A percentile compares a stretch with the other conserved stretches of the same genome.
These are phyloP conservation scores for Metschnikowia colocasiae DNA, from an alignment of 805 yeast genomes.

Conservation along the genomic window DNA sequence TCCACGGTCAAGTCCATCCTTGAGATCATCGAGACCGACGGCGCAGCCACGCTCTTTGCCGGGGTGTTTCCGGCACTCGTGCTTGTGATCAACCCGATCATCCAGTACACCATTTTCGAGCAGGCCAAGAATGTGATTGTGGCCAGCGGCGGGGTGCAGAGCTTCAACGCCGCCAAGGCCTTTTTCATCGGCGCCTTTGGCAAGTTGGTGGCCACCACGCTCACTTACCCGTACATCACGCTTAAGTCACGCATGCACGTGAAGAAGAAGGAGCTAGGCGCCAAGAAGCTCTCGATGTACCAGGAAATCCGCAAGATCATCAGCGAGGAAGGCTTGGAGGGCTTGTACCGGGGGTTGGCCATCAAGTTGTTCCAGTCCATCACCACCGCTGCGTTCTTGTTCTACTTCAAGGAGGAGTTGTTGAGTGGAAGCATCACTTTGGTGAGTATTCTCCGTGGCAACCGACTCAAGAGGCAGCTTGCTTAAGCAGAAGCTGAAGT, in stretches of 20 bases:
- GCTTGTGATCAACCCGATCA: conserved; percentile 81
- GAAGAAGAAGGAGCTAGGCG: conserved; percentile 28
- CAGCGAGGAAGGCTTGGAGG: conserved; percentile 65
- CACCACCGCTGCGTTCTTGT: conserved; percentile 82
- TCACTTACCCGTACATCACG: conserved; percentile 90
- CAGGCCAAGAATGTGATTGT: conserved; percentile 69
- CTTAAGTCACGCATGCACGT: conserved; percentile 86
- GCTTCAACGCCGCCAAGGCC: conserved; percentile 71
- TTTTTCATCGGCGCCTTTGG: conserved; percentile 87
- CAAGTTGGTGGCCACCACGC: conserved; percentile 80
- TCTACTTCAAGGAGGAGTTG: conserved; percentile 86
- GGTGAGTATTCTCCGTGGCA: conserved; percentile 37
- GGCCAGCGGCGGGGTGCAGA: conserved; percentile 45
- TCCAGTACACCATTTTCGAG: conserved; percentile 89
- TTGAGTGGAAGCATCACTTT: conserved; percentile 54
- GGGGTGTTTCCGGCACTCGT: conserved; percentile 88
- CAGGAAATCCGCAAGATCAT: conserved; percentile 57
- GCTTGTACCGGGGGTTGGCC: conserved; percentile 77
- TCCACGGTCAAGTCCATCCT: conserved; percentile 55
- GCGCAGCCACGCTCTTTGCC: conserved; percentile 66
- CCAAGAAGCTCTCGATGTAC: conserved; percentile 36
- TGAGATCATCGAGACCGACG: conserved; percentile 67
- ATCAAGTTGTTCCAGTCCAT: conserved; percentile 82
- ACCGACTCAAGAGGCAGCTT: conserved; percentile 6
- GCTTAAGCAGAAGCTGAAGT: not conserved